A percentile compares a stretch with the other conserved stretches of the same genome.
Evolutionary conservation across 2,329 filamentous ascomycete genomes (phyloP).

Genomic region (Mollisiaceae sp.): DNA sequence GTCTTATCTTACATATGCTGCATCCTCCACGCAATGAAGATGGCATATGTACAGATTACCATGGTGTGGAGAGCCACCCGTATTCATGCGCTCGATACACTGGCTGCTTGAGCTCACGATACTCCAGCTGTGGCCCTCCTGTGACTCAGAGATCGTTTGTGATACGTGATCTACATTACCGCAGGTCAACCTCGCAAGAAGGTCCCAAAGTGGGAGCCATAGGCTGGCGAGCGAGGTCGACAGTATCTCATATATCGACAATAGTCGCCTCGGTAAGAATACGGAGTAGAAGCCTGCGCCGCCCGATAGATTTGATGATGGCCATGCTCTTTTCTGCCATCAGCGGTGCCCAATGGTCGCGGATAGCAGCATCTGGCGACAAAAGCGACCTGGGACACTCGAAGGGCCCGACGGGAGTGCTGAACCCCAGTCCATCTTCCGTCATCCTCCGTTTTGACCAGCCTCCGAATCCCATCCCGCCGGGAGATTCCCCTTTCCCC

Average conservation of each 20-base stretch:
- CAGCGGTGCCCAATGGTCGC: neutral
- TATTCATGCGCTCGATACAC: conserved; percentile 2
- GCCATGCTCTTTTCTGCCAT: neutral
- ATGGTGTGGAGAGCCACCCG: neutral
- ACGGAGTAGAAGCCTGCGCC: neutral
- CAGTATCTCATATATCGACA: neutral
- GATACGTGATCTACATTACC: conserved; percentile 5
- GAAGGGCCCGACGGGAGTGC: neutral
- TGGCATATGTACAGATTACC: neutral
- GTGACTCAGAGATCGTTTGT: conserved; percentile 30
- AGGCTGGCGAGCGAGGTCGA: neutral
- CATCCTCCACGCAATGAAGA: neutral
- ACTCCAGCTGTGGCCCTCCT: neutral
- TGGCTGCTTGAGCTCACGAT: neutral
- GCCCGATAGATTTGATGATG: neutral
- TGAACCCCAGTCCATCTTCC: conserved; percentile 1
- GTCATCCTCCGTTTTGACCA: conserved; percentile 7
- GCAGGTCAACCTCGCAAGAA: neutral
- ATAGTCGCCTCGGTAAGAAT: conserved; percentile 1
- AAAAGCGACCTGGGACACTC: neutral
- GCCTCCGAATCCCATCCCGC: conserved; percentile 1
- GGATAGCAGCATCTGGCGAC: neutral
- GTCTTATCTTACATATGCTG: conserved; percentile 8
- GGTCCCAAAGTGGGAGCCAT: neutral
- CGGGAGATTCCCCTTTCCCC: conserved; percentile 5